Evolutionary conservation across 1,284 basidiomycete species (phyloP).

Genomic region (Pterulicium gracile): DNA sequence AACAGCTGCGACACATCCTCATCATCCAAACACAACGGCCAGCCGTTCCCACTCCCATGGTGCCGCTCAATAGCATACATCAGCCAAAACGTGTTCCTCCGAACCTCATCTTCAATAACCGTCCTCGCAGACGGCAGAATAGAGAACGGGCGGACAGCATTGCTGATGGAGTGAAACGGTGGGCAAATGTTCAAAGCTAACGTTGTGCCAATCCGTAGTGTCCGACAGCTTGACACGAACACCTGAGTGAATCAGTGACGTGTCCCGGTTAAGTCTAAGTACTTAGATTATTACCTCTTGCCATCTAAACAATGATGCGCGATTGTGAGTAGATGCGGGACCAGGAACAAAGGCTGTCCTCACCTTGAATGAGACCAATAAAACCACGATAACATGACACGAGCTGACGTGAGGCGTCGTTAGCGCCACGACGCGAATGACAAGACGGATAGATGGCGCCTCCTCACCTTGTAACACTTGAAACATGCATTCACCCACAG

Average conservation of each 20-base stretch:
- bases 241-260: slow-evolving; percentile 40
- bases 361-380: slow-evolving; percentile 64
- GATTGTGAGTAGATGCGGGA: neutral
- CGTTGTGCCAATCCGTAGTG: slow-evolving; percentile 49
- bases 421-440: neutral
- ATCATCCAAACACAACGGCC: slow-evolving; percentile 62
- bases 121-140: slow-evolving; percentile 47
- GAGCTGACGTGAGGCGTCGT: slow-evolving; percentile 38
- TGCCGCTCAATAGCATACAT: slow-evolving; percentile 58
- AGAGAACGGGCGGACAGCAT: slow-evolving; percentile 38
- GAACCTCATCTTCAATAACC: slow-evolving; percentile 56
- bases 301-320: slow-evolving; percentile 34
- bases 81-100: slow-evolving; percentile 65
- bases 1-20: slow-evolving; percentile 60
- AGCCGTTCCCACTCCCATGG: slow-evolving; percentile 56
- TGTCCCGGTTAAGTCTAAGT: too few relatives aligned
- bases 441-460: neutral
- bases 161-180: slow-evolving; percentile 55
- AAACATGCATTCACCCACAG: slow-evolving; percentile 44
- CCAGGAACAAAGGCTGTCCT: slow-evolving; percentile 9
- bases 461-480: slow-evolving; percentile 50
- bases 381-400: slow-evolving; percentile 55
- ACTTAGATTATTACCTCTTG: slow-evolving; percentile 40
- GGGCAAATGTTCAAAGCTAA: slow-evolving; percentile 58
- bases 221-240: slow-evolving; percentile 44